These are phyloP conservation scores for Fusarium vanettenii DNA, from an alignment of 2,329 filamentous ascomycete genomes.

Conservation along the genomic window DNA sequence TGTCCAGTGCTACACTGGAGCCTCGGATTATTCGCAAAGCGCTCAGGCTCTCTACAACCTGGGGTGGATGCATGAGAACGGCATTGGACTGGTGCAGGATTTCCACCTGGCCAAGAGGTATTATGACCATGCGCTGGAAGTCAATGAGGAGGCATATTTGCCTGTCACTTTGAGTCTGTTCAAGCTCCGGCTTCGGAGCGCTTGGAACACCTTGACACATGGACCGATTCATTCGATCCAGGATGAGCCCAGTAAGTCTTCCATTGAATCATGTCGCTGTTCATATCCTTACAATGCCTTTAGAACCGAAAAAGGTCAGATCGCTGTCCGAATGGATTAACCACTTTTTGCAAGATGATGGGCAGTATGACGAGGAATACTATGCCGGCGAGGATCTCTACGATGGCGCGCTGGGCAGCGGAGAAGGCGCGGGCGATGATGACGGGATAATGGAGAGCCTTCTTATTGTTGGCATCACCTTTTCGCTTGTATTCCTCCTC, in stretches of 20 bases:
- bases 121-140: constrained; percentile 92
- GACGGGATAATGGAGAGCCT: constrained; percentile 87
- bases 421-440: constrained; percentile 72
- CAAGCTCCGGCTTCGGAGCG: constrained; percentile 85
- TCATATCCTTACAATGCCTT: constrained; percentile 43
- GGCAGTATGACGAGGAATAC: constrained; percentile 72
- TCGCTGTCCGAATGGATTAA: constrained; percentile 87
- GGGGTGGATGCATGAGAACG: constrained; percentile 99
- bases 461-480: constrained; percentile 82
- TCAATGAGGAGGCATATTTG: constrained; percentile 92
- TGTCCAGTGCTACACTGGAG: constrained; percentile 90
- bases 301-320: constrained; percentile 78
- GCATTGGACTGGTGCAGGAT: constrained; percentile 90
- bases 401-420: constrained; percentile 66
- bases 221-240: constrained; percentile 93
- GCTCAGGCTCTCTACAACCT: constrained; percentile 97
- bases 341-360: constrained; percentile 82
- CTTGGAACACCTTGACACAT: constrained; percentile 93
- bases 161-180: constrained; percentile 90
- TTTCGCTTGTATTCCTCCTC: constrained; percentile 79
- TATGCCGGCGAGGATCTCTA: constrained; percentile 64
- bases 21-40: constrained; percentile 90
- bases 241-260: constrained; percentile 82
- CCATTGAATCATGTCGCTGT: neutral
- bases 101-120: constrained; percentile 97